Conservation (phyloP, 139 green algal genomes). For the Spirogloea muscicola region DNA sequence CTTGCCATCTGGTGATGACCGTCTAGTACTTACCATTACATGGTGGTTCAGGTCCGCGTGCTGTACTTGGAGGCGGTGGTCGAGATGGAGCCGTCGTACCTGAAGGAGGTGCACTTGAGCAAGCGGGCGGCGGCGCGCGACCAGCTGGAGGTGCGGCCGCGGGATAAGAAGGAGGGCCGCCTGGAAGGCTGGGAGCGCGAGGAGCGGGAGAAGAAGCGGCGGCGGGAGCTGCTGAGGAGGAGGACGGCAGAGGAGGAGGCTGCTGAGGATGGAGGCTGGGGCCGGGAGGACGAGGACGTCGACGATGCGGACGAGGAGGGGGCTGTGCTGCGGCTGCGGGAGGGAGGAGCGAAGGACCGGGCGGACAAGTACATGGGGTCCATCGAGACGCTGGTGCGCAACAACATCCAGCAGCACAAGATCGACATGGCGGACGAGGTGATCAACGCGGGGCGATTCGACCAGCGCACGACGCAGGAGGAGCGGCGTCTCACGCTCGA, state of each 20-base stretch:
- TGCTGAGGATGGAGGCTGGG: neutral
- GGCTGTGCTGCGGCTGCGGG: neutral
- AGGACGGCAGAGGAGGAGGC: slow-evolving; percentile 18
- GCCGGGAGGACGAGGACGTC: neutral
- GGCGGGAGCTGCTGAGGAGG: too few species aligned
- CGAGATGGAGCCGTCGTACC: slow-evolving; percentile 4
- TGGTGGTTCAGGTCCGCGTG: too few species aligned
- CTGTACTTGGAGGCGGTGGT: slow-evolving; percentile 90
- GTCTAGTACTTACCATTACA: too few species aligned
- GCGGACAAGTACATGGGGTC: slow-evolving; percentile 72
- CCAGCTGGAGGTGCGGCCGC: too few species aligned
- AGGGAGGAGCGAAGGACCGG: neutral
- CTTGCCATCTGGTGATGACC: too few species aligned
- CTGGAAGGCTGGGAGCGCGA: too few species aligned
- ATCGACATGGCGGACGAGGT: slow-evolving; percentile 97
- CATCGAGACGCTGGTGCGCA: slow-evolving; percentile 90
- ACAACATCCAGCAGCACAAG: slow-evolving; percentile 95
- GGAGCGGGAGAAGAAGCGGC: too few species aligned
- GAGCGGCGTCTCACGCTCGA: slow-evolving; percentile 58
- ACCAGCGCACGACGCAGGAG: slow-evolving; percentile 87
- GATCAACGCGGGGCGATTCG: slow-evolving; percentile 71
- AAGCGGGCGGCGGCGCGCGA: too few species aligned
- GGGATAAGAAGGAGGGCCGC: too few species aligned
- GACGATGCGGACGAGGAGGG: neutral
- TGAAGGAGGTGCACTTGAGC: too few species aligned